phyloP scores from a whole-genome alignment of 2,329 filamentous ascomycete genomes.

The Nemania abortiva region DNA sequence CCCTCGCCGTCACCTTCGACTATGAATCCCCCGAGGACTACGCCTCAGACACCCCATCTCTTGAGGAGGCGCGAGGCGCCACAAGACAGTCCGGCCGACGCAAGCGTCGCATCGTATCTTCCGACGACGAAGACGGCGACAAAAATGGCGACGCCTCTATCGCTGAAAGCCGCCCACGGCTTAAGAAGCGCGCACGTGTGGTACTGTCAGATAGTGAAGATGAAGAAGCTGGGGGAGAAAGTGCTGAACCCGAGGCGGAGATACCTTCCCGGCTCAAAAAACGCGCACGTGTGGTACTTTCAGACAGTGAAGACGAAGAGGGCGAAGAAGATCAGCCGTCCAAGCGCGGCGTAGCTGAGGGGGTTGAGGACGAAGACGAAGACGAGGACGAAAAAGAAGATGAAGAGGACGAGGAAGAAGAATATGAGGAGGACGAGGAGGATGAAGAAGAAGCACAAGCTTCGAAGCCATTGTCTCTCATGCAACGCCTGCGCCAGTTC shows the following conservation, averaged over 20 bases:
- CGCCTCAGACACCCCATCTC: constrained; percentile 32
- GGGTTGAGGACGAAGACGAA: constrained; percentile 30
- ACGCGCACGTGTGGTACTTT: constrained; percentile 28
- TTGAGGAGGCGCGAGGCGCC: constrained; percentile 37
- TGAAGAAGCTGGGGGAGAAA: constrained; percentile 16
- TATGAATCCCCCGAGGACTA: constrained; percentile 36
- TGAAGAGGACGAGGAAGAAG: constrained; percentile 28
- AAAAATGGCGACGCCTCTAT: constrained; percentile 2
- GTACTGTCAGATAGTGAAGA: constrained; percentile 40
- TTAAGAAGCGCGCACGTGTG: constrained; percentile 35
- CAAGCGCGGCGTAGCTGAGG: constrained; percentile 16
- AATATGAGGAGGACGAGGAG: constrained; percentile 22
- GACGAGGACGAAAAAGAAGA: constrained; percentile 24
- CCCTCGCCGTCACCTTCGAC: constrained; percentile 42
- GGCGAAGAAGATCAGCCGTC: constrained; percentile 27
- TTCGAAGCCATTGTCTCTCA: constrained; percentile 30
- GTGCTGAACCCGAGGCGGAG: constrained; percentile 1
- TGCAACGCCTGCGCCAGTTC: constrained; percentile 36
- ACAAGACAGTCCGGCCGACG: constrained; percentile 15
- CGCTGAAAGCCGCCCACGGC: constrained; percentile 8
- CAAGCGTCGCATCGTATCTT: constrained; percentile 47
- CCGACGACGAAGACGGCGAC: constrained; percentile 42
- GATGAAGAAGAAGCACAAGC: constrained; percentile 11
- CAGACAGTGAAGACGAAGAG: constrained; percentile 37
- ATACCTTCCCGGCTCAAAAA: constrained; percentile 12